These are phyloP conservation scores for Chionographis japonica DNA, from an alignment of 106 monocot species.

Conservation along the genomic window DNA sequence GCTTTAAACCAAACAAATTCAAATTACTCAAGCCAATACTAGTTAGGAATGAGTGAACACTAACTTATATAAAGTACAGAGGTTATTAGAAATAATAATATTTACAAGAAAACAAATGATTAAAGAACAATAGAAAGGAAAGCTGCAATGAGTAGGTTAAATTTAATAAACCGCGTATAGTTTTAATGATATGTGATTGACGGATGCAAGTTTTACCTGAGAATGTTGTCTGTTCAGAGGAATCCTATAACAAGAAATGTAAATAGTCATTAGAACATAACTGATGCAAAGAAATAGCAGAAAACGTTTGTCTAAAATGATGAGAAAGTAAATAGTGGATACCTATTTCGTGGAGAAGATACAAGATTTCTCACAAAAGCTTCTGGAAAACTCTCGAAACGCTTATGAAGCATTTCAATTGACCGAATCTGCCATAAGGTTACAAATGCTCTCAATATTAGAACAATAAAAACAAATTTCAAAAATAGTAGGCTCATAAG, in stretches of 20 bases:
- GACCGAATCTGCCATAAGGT: slow-evolving; percentile 62
- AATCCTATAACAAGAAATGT: slow-evolving; percentile 20
- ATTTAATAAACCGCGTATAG: too few species aligned
- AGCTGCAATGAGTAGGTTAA: background rate
- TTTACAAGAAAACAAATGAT: too few species aligned
- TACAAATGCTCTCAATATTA: background rate
- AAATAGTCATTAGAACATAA: background rate
- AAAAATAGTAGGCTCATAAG: background rate
- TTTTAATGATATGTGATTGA: too few species aligned
- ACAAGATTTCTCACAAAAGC: slow-evolving; percentile 88
- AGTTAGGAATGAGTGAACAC: too few species aligned
- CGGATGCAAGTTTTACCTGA: slow-evolving; percentile 45
- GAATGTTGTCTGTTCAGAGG: slow-evolving; percentile 28
- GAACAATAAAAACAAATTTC: background rate
- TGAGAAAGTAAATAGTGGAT: background rate
- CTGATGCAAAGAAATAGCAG: background rate
- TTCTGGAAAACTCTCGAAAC: slow-evolving; percentile 93
- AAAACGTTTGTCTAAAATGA: background rate
- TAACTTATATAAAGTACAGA: too few species aligned
- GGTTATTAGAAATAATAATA: too few species aligned
- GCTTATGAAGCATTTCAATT: slow-evolving; percentile 91
- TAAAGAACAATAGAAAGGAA: background rate
- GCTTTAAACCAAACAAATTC: too few species aligned
- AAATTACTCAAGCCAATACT: too few species aligned
- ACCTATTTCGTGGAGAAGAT: slow-evolving; percentile 54